These are phyloP conservation scores for Eucalyptus shirleyi DNA, from an alignment of 345 rosid genomes.

Conservation along the genomic window DNA sequence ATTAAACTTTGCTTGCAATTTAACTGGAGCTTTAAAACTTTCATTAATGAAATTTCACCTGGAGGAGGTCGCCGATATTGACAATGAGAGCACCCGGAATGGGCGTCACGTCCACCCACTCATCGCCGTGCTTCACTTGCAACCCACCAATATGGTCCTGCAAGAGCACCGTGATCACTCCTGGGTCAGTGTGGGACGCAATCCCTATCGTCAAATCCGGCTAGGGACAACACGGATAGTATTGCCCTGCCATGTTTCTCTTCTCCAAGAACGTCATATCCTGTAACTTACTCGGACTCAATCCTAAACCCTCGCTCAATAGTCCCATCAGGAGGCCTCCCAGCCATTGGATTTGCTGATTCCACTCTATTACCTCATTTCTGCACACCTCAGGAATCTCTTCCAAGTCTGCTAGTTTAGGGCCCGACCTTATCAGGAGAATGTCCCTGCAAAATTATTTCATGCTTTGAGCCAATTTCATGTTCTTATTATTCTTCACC, in stretches of 20 bases:
- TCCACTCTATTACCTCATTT: conserved; percentile 25
- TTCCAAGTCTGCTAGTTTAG: background rate
- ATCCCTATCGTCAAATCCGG: conserved; percentile 42
- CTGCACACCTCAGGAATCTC: conserved; percentile 35
- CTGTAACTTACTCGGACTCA: conserved; percentile 12
- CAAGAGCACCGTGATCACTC: conserved; percentile 22
- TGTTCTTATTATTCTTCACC: background rate
- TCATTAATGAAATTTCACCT: conserved; percentile 5
- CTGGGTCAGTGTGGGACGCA: conserved; percentile 30
- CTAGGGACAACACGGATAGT: conserved; percentile 42
- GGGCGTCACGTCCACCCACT: conserved; percentile 38
- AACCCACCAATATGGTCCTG: conserved; percentile 30
- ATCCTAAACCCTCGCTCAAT: conserved; percentile 35
- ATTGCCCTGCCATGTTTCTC: conserved; percentile 28
- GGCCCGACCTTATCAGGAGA: conserved; percentile 13
- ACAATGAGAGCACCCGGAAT: conserved; percentile 32
- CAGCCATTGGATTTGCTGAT: background rate
- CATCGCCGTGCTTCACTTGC: conserved; percentile 31
- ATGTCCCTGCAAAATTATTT: conserved; percentile 24
- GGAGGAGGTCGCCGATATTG: conserved; percentile 36
- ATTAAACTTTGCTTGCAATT: background rate
- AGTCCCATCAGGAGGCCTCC: conserved; percentile 24
- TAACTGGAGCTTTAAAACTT: background rate
- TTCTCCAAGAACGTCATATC: conserved; percentile 18
- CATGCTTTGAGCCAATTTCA: background rate